A percentile compares a stretch with the other conserved stretches of the same genome.
Conservation (phyloP, 164 flowering plant species). For the Malania oleifera region DNA sequence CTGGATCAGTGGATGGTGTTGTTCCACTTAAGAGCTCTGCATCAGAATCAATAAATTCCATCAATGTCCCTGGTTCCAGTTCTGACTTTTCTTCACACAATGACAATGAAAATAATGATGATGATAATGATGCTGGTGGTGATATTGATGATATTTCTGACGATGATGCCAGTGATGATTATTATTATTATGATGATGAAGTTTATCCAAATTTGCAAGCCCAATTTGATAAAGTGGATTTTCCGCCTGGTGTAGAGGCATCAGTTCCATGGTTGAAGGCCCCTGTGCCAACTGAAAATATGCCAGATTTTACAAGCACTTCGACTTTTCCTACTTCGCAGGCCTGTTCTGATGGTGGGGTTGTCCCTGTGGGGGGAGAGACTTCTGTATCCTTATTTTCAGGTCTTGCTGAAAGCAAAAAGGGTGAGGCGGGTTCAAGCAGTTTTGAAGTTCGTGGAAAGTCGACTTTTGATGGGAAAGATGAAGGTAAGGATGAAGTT, state of each 20-base stretch:
- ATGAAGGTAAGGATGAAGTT: constrained; percentile 13
- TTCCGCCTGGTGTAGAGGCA: constrained; percentile 60
- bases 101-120: constrained; percentile 9
- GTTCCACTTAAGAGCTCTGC: constrained; percentile 15
- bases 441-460: constrained; percentile 14
- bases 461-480: constrained; percentile 11
- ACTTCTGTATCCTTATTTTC: no score
- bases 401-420: constrained; percentile 7
- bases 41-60: constrained; percentile 15
- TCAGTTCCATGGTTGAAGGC: constrained; percentile 39
- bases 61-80: constrained; percentile 13
- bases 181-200: constrained; percentile 19
- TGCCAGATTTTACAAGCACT: constrained; percentile 7
- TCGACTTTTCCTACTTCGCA: constrained; percentile 18
- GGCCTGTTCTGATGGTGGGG: constrained; percentile 20
- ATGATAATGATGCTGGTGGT: constrained; percentile 11
- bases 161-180: constrained; percentile 19
- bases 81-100: constrained; percentile 22
- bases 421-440: constrained; percentile 17
- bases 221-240: constrained; percentile 50
- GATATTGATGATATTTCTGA: constrained; percentile 17
- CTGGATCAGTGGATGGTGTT: constrained; percentile 12
- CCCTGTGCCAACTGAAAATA: constrained; percentile 14
- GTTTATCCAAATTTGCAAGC: constrained; percentile 35
- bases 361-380: constrained; percentile 22